These are phyloP conservation scores for Penicillium polonicum DNA, from an alignment of 2,329 filamentous ascomycete genomes.

Conservation along the genomic window DNA sequence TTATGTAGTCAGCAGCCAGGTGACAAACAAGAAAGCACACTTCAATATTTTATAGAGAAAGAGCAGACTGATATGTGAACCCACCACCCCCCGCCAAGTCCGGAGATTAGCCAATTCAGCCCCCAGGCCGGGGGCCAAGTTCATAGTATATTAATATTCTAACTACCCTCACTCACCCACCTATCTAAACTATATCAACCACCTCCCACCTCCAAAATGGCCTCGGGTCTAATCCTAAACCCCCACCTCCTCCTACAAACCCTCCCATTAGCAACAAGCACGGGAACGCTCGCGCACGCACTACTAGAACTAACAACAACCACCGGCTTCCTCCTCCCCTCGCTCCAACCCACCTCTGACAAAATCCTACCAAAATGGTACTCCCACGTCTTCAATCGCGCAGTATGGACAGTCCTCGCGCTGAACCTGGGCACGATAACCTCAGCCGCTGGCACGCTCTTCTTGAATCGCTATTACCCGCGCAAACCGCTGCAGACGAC, in stretches of 20 bases:
- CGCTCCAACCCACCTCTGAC: constrained; percentile 6
- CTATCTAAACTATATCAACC: not conserved
- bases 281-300: constrained; percentile 17
- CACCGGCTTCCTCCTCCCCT: constrained; percentile 11
- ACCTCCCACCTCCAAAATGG: constrained; percentile 7
- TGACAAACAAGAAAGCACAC: too few relatives aligned
- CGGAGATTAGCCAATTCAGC: not conserved
- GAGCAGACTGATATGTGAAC: not conserved
- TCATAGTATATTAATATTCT: too few relatives aligned
- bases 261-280: constrained; percentile 19
- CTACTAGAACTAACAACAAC: constrained; percentile 12
- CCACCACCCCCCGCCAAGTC: too few relatives aligned
- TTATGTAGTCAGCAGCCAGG: too few relatives aligned
- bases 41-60: not conserved
- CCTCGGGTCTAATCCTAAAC: constrained; percentile 21
- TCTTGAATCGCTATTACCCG: not conserved
- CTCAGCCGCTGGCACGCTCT: constrained; percentile 11
- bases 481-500: constrained; percentile 5
- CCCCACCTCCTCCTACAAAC: constrained; percentile 15
- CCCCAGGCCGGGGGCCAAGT: not conserved
- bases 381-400: constrained; percentile 12
- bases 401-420: constrained; percentile 9
- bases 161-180: too few relatives aligned
- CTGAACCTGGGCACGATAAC: constrained; percentile 18
- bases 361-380: constrained; percentile 13